phyloP scores from a whole-genome alignment of 2,329 filamentous ascomycete genomes.

The Colletotrichum agaves region DNA sequence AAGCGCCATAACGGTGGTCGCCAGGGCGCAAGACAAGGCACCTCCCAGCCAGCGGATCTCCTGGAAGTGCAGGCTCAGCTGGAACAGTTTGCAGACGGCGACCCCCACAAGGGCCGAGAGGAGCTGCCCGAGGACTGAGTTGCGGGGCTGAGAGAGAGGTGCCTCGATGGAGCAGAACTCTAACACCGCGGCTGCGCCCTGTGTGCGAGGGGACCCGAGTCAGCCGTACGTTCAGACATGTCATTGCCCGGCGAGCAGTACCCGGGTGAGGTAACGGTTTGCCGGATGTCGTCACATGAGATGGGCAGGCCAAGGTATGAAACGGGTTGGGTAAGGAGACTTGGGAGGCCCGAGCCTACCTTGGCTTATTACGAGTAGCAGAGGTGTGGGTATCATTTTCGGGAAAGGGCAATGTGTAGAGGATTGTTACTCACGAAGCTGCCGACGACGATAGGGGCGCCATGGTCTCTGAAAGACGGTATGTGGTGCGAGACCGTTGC shows the following conservation, averaged over 20 bases:
- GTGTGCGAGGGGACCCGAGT: not conserved
- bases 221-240: conserved; percentile 3
- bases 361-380: conserved; percentile 2
- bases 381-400: conserved; percentile 24
- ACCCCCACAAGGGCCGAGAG: conserved; percentile 71
- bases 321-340: not conserved
- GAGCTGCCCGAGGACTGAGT: conserved; percentile 74
- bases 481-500: conserved; percentile 66
- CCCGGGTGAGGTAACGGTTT: conserved; percentile 7
- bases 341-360: conserved; percentile 1
- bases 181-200: conserved; percentile 81
- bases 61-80: conserved; percentile 57
- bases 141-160: conserved; percentile 78
- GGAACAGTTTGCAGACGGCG: conserved; percentile 72
- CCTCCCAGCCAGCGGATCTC: conserved; percentile 72
- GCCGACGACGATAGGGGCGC: conserved; percentile 71
- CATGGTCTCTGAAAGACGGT: conserved; percentile 61
- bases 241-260: not conserved
- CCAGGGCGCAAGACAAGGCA: conserved; percentile 71
- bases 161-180: conserved; percentile 78
- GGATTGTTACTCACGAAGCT: conserved; percentile 69
- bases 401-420: not conserved
- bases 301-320: conserved; percentile 1
- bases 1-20: conserved; percentile 73
- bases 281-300: conserved; percentile 21